These are phyloP conservation scores for Ceratocystis albifundus DNA, from an alignment of 2,329 filamentous ascomycete species.

Conservation along the genomic window DNA sequence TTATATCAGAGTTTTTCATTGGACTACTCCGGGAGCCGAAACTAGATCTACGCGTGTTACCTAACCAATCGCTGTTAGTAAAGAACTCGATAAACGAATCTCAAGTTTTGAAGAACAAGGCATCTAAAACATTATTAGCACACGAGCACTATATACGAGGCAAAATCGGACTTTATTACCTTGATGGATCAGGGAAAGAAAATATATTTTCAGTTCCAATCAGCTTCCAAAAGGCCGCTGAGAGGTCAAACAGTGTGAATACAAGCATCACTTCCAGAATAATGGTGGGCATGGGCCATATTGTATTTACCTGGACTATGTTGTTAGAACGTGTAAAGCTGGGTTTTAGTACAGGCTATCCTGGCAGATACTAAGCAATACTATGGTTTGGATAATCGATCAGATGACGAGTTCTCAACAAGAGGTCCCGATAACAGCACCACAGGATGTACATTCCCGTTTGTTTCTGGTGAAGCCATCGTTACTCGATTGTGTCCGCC, in stretches of 20 bases:
- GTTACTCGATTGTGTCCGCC: conserved; percentile 53
- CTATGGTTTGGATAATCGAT: conserved; percentile 32
- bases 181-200: conserved; percentile 23
- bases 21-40: neutral
- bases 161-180: neutral
- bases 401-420: conserved; percentile 58
- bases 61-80: neutral
- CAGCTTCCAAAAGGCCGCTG: conserved; percentile 29
- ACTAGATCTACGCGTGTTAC: neutral
- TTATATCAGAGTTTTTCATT: neutral
- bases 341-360: conserved; percentile 19
- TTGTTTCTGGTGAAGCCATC: conserved; percentile 39
- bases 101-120: neutral
- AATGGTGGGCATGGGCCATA: conserved; percentile 24
- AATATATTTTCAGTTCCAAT: conserved; percentile 41
- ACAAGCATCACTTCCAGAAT: conserved; percentile 31
- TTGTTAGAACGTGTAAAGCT: conserved; percentile 28
- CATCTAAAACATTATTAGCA: conserved; percentile 10
- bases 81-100: conserved; percentile 1
- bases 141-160: neutral
- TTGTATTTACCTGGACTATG: conserved; percentile 31
- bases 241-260: conserved; percentile 51
- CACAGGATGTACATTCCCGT: conserved; percentile 53
- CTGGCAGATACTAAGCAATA: conserved; percentile 26
- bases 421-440: conserved; percentile 42